These are phyloP conservation scores for Tuber calosporum DNA, from an alignment of 495 filamentous ascomycete genomes.

Conservation along the genomic window DNA sequence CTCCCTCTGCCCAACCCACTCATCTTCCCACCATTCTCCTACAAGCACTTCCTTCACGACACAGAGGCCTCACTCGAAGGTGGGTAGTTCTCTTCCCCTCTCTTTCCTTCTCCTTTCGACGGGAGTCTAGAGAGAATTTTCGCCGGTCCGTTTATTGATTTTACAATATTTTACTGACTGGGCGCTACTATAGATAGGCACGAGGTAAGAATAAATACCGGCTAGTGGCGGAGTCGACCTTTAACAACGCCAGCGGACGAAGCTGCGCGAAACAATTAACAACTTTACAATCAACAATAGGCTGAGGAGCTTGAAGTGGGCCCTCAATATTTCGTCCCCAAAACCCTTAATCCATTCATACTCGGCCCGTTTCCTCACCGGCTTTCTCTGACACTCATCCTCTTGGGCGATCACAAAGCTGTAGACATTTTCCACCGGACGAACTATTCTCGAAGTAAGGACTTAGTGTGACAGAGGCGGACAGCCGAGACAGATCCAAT, in stretches of 20 bases:
- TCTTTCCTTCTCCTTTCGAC: neutral
- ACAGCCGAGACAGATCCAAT: conserved; percentile 6
- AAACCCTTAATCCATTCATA: conserved; percentile 11
- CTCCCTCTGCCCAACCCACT: conserved; percentile 4
- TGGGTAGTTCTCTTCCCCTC: neutral
- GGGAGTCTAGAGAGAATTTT: neutral
- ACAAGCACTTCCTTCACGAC: neutral
- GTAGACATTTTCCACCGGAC: conserved; percentile 7
- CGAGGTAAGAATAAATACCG: neutral
- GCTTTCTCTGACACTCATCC: conserved; percentile 5
- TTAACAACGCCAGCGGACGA: neutral
- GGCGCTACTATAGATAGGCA: conserved; percentile 9
- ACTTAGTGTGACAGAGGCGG: conserved; percentile 17
- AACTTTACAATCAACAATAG: neutral
- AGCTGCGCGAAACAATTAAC: neutral
- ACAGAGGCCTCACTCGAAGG: neutral
- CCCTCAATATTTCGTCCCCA: neutral
- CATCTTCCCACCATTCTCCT: conserved; percentile 19
- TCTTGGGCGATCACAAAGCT: conserved; percentile 6
- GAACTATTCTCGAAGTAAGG: conserved; percentile 16
- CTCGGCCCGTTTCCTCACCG: neutral
- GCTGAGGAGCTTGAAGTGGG: neutral
- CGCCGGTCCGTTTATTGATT: neutral
- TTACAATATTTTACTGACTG: neutral
- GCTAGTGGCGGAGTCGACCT: conserved; percentile 6